Base-by-base conservation (phyloP, 306 rosid genomes). In the Glycyrrhiza uralensis region DNA sequence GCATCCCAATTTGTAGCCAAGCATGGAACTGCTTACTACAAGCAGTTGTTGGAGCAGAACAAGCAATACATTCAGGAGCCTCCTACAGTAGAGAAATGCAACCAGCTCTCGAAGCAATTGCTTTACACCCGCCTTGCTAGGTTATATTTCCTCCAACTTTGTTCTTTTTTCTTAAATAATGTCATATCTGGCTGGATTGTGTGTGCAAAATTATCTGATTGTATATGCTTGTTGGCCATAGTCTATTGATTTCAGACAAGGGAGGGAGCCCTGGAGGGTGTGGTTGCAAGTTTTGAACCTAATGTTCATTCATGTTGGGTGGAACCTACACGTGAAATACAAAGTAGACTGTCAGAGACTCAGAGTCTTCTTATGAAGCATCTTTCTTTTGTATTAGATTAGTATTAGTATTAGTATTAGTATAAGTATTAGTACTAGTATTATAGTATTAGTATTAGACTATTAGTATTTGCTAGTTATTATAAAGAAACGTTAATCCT, bases 61-160 rank as follows among this genome's bases (percentile, higher is more conserved):
- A 93, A 87, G 82, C 90, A 93, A 38, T 80, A 81, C 82, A 87
- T 93, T 83, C 97, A 90, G 84, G 91, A 89, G 35, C 98, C 98
- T 47, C 84, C 97, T 45, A 91, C 98, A 0, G 81, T 86, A 61
- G 98, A 91, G 86, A 93, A 90, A 82, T 93, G 98, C 86, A 82
- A 81, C 39, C 69, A 61, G 36, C 84, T 93, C 15, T 66, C 97
- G 0, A 93, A 91, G 83, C 96, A 93, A 76, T 87, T 93, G 83
- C 32, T 93, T 10, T 90, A 87, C 80, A 93, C 98, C 51, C 97
- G 98, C 1, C 97, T 93, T 63, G 98, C 98, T 45, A 93, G 98
- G 98, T 91, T 64, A 50, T 72, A 32, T 46, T 66, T 77, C 69
- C 47, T 36, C 44, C 18, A 18, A 66, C 63, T 66, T 60, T 51